phyloP scores from a whole-genome alignment of 306 rosid genomes.

The Lithocarpus polystachyus region DNA sequence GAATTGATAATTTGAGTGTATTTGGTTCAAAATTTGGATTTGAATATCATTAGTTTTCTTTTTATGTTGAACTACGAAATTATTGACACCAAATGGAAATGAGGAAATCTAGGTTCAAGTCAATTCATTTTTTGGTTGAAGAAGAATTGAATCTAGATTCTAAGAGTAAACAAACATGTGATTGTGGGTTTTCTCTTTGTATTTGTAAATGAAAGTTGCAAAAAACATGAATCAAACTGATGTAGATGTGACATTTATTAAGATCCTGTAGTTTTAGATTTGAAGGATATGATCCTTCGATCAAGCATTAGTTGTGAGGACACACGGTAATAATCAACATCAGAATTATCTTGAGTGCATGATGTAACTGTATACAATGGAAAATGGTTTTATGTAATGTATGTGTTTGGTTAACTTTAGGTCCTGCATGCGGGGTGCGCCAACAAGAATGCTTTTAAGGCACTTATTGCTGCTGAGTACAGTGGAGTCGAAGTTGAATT shows the following conservation, averaged over 20 bases:
- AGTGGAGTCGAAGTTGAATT: slow-evolving; percentile 53
- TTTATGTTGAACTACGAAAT: not conserved
- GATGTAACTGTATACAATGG: not conserved
- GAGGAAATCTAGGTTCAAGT: not conserved
- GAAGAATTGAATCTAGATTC: not conserved
- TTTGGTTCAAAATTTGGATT: not conserved
- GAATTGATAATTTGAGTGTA: not conserved
- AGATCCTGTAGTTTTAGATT: not conserved
- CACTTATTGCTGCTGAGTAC: slow-evolving; percentile 56
- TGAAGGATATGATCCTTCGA: not conserved
- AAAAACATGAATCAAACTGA: not conserved
- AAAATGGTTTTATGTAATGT: not conserved
- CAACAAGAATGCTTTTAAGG: slow-evolving; percentile 65
- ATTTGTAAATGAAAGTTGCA: not conserved
- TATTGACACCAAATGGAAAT: no score
- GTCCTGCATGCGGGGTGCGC: slow-evolving; percentile 47
- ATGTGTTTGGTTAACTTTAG: slow-evolving; percentile 27
- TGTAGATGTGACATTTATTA: not conserved
- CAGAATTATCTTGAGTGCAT: not conserved
- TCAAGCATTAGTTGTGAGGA: not conserved
- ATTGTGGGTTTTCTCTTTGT: not conserved
- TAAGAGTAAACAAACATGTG: not conserved
- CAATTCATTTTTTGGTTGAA: not conserved
- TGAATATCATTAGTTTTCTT: not conserved
- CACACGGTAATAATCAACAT: not conserved